Base-by-base conservation (phyloP, 73 alveolate species). In the Breviolum minutum region DNA sequence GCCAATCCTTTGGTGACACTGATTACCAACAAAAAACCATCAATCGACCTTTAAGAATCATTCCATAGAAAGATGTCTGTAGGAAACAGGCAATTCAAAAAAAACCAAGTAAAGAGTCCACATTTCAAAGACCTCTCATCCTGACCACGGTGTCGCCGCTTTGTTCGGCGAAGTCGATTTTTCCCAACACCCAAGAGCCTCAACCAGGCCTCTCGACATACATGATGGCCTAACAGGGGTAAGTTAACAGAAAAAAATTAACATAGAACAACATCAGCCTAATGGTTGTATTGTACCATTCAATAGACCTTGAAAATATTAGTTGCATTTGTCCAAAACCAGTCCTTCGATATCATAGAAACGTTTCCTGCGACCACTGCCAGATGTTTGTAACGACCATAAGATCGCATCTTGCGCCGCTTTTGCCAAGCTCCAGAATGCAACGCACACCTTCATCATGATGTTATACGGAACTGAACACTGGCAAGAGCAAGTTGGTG, bases 91-190 rank as follows among this genome's bases (percentile, higher is more conserved):
- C 10, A 17, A 13, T 71, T 71, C 81, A 71, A 70, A 70, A 9
- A 9, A 70, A 9, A 70, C 81, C 61, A 20, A 8, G 22, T 8
- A 70, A 82, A 60, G 91, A 2, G 20, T 82, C 91, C 91, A 24
- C 91, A 82, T 61, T 82, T 82, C 91, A 29, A 11, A 0, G 91
- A 82, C 8, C 91, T 8, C 54, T 82, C 91, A 82, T 82, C 91
- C 73, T 20, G 74, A 20, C 91, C 91, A 7, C 91, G 69, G 8
- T 82, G 91, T 14, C 91, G 14, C 2, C 54, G 32, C n/a, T 61
- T 82, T 48, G 91, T 82, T 13, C 91, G 71, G 4, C 91, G 91
- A 26, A 82, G 74, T 19, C 91, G 71, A 7, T 61, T 61, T 26
- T 82, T 82, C 7, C 91, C 91, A 19, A 82, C 22, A 14, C 91